Evolutionary conservation across 1,139 yeast genomes (phyloP), one percentile per base, ranked within the genome.

Genomic region (Protomyces inundatus): DNA sequence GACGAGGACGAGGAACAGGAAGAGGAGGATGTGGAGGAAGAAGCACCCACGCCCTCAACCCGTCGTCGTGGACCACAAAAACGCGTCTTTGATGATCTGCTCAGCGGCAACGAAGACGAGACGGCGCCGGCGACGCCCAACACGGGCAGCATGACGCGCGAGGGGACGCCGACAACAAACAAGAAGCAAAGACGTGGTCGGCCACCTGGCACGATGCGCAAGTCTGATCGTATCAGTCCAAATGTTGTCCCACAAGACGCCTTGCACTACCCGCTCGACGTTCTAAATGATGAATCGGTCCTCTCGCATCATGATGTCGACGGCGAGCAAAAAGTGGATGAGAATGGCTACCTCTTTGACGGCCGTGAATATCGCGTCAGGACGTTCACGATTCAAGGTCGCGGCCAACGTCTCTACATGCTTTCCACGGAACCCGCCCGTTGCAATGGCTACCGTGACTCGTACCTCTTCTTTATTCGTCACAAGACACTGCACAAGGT

Each of bases 361-460:
- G 95, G 84, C n/a, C 81, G 98, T 69, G 82, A 84, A 70, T 93
- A 82, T 76, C 80, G 93, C 66, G 87, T 90, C 67, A 85, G 91
- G 67, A 85, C 95, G 0, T 93, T 93, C 75, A 88, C 89, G 3
- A 82, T 91, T 9, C 76, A 81, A 53, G 90, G 88, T 3, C 82
- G 86, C 66, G 97, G 96, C 3, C 82, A 84, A 48, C 80, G 85
- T 67, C 79, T 86, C 66, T 93, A 84, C 74, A 90, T 93, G 96
- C 82, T 93, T 55, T 88, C 97, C 1, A 91, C 98, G 0, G 98
- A 91, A 73, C 97, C 97, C 0, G 98, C 98, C 0, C 81, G 98
- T 69, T 84, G 91, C 71, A 90, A 91, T 69, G 98, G 98, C 2
- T 90, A 90, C 76, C 81, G 98, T 70, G 98, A 93, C 73, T 90